Base-by-base conservation (phyloP, 1,139 yeast genomes). In the Candida glucosophila region DNA sequence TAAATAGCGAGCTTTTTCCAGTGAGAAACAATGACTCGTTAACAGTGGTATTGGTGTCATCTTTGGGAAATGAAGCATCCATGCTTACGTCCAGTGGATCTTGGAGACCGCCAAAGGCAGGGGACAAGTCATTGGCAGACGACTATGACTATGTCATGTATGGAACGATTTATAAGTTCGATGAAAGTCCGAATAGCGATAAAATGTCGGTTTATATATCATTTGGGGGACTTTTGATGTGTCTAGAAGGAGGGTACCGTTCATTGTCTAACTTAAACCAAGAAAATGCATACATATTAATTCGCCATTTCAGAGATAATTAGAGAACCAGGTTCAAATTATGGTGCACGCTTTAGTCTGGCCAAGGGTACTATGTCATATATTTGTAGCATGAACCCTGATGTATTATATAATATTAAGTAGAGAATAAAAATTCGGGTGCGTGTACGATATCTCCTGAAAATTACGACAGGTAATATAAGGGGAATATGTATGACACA, bases 141-240 rank as follows among this genome's bases (percentile, higher is more conserved):
- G 97, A 90, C 48, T 90, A 86, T 58, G 98, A 92, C 51, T 92
- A 92, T 45, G 97, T 90, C 41, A 90, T 90, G 97, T 79, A 88
- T 53, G 99, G 99, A 32, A 88, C 96, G 10, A 94, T 92, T 25
- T 92, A 92, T 66, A 86, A 90, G 54, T 90, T 92, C 49, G 96
- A 90, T 52, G 98, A 90, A 57, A 77, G 79, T 37, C 61, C 71
- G 22, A 79, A 74, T 35, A 79, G 75, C 46, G 80, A 74, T 44
- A 62, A 64, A 43, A 80, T 83, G 59, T 77, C 93, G 14, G 95
- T 90, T 15, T 90, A 85, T 52, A 81, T 86, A 35, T 86, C 97
- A 5, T 90, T 88, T 54, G 99, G 99, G 28, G 99, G 99, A 5
- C 69, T 90, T 42, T 67, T 90, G 46, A 71, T 90, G 77, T 80